Percentiles rank a stretch among this genome's conserved stretches.
Evolutionary conservation across 1,139 yeast genomes (phyloP).

Genomic region (Pichia sp.): DNA sequence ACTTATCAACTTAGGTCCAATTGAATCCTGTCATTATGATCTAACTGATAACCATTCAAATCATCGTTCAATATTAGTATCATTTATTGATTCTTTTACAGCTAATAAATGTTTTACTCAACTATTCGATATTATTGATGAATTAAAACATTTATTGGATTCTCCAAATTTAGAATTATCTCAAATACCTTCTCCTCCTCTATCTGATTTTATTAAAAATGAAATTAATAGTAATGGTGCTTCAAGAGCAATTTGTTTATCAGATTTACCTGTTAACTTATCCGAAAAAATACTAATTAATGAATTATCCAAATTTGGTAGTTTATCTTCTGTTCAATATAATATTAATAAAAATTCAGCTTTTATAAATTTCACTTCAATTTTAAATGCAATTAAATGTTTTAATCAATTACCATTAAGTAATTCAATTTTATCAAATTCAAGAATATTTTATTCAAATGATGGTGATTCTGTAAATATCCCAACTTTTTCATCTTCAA

Average conservation of each 20-base stretch:
- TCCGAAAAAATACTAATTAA: conserved; percentile 45
- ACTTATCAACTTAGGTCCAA: conserved; percentile 33
- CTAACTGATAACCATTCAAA: conserved; percentile 2
- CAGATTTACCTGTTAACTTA: conserved; percentile 55
- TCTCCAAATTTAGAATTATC: conserved; percentile 48
- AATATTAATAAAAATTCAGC: conserved; percentile 70
- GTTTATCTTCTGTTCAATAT: conserved; percentile 73
- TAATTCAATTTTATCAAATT: conserved; percentile 48
- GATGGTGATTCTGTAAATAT: conserved; percentile 34
- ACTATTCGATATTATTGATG: conserved; percentile 36
- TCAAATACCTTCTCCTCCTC: conserved; percentile 61
- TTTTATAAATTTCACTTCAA: conserved; percentile 72
- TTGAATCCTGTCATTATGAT: conserved; percentile 35
- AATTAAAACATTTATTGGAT: conserved; percentile 35
- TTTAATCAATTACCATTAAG: conserved; percentile 54
- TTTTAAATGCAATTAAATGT: conserved; percentile 78
- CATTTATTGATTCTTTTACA: conserved; percentile 38
- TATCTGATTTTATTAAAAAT: conserved; percentile 61
- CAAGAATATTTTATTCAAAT: conserved; percentile 78
- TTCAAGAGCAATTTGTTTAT: conserved; percentile 83
- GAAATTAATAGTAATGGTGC: conserved; percentile 85
- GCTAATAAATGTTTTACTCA: conserved; percentile 43
- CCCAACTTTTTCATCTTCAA: conserved; percentile 34
- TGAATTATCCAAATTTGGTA: conserved; percentile 71
- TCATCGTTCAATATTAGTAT: conserved; percentile 23